Evolutionary conservation across 2,329 filamentous ascomycete species (phyloP).

Genomic region (Huntiella abstrusa): DNA sequence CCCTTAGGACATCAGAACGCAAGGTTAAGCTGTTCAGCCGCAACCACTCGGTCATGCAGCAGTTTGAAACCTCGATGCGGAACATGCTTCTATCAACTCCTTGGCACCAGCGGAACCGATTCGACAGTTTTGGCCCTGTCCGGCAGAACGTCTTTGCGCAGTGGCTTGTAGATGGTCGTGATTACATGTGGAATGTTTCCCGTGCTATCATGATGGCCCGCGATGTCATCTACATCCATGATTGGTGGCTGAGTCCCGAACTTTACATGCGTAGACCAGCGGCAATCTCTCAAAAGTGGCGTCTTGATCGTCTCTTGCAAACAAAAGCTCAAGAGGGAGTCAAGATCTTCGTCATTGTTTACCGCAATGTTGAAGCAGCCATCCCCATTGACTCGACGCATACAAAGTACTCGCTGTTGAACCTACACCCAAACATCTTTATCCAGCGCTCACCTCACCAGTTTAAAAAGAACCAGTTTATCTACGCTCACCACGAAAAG

Average conservation of each 20-base stretch:
- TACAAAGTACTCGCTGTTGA: conserved; percentile 88
- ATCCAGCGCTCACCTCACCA: conserved; percentile 94
- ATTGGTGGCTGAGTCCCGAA: conserved; percentile 97
- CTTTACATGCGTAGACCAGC: conserved; percentile 86
- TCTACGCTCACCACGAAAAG: conserved; percentile 98
- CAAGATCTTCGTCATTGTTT: conserved; percentile 95
- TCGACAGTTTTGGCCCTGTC: conserved; percentile 85
- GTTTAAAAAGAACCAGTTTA: conserved; percentile 97
- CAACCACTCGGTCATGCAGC: conserved; percentile 71
- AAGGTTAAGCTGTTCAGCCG: conserved; percentile 81
- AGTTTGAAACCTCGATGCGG: conserved; percentile 84
- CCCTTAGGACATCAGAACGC: conserved; percentile 77
- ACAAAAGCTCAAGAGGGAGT: conserved; percentile 87
- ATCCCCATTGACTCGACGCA: conserved; percentile 97
- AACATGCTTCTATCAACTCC: conserved; percentile 68
- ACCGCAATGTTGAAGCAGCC: conserved; percentile 91
- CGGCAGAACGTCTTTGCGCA: conserved; percentile 74
- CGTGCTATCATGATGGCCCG: conserved; percentile 91
- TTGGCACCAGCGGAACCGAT: conserved; percentile 72
- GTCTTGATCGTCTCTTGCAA: conserved; percentile 80
- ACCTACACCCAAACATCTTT: conserved; percentile 89
- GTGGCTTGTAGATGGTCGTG: conserved; percentile 89
- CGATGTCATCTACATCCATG: conserved; percentile 96
- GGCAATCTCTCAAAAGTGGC: conserved; percentile 95
- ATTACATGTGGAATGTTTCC: conserved; percentile 99